Evolutionary conservation across 768 basidiomycete genomes (phyloP).

Genomic region (Termitomyces heimii): DNA sequence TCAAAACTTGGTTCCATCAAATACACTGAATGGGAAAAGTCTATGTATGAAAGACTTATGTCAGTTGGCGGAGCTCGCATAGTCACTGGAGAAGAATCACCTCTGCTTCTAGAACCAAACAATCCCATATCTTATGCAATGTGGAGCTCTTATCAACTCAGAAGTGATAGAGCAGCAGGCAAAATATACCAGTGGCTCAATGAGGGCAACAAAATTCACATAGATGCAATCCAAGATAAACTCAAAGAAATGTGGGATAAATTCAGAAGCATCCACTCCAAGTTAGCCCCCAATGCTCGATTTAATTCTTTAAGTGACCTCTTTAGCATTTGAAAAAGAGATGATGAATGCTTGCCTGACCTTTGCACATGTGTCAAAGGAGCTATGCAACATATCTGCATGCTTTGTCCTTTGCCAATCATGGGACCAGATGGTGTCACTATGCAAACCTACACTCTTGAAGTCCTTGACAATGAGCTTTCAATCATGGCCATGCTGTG

Average conservation of each 20-base stretch:
- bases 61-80: background rate
- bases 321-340: background rate
- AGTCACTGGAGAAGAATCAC: background rate
- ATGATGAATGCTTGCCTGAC: background rate
- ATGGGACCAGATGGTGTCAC: background rate
- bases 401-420: background rate
- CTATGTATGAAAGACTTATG: background rate
- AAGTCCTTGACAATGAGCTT: background rate
- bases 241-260: background rate
- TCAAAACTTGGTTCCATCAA: slow-evolving; percentile 26
- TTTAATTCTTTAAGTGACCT: background rate
- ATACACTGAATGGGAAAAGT: background rate
- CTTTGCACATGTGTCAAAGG: too few relatives aligned
- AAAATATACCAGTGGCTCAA: too few relatives aligned
- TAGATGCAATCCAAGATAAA: too few relatives aligned
- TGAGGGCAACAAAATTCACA: too few relatives aligned
- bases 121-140: background rate
- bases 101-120: background rate
- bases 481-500: background rate
- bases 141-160: too few relatives aligned
- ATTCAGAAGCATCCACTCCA: background rate
- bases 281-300: background rate
- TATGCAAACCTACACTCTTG: background rate
- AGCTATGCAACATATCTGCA: background rate
- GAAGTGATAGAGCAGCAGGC: too few relatives aligned